Evolutionary conservation across 1,139 yeast genomes (phyloP).

Genomic region (Entelexis paramagnoliae): DNA sequence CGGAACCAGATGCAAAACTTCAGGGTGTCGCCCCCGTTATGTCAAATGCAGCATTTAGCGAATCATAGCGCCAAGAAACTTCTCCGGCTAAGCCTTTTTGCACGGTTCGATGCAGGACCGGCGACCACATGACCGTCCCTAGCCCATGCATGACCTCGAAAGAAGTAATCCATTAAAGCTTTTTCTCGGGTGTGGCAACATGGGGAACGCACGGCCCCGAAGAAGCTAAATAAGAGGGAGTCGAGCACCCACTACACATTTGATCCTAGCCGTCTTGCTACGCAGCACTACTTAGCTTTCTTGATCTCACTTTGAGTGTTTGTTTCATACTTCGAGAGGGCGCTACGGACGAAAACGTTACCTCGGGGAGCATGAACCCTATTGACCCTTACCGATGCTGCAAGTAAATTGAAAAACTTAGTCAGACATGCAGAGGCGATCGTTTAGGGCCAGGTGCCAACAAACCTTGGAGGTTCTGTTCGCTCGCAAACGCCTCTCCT

Average conservation of each 20-base stretch:
- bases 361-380: background rate
- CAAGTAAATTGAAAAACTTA: slow-evolving; percentile 5
- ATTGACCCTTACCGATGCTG: background rate
- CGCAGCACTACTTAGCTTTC: too few species aligned
- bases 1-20: background rate
- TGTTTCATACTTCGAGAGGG: too few species aligned
- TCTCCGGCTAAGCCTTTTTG: too few species aligned
- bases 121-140: background rate
- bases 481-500: too few species aligned
- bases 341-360: too few species aligned
- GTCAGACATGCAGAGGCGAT: background rate
- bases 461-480: background rate
- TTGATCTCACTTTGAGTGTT: too few species aligned
- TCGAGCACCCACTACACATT: too few species aligned
- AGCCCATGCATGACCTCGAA: background rate
- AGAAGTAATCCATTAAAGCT: background rate
- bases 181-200: background rate
- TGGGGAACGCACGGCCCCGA: background rate
- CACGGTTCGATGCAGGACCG: background rate
- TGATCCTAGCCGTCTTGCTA: too few species aligned
- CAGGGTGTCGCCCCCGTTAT: too few species aligned
- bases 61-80: too few species aligned
- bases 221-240: too few species aligned
- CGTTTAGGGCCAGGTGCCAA: background rate
- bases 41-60: too few species aligned